phyloP scores from a whole-genome alignment of 2,329 filamentous ascomycete species.

The Phoma sp. region DNA sequence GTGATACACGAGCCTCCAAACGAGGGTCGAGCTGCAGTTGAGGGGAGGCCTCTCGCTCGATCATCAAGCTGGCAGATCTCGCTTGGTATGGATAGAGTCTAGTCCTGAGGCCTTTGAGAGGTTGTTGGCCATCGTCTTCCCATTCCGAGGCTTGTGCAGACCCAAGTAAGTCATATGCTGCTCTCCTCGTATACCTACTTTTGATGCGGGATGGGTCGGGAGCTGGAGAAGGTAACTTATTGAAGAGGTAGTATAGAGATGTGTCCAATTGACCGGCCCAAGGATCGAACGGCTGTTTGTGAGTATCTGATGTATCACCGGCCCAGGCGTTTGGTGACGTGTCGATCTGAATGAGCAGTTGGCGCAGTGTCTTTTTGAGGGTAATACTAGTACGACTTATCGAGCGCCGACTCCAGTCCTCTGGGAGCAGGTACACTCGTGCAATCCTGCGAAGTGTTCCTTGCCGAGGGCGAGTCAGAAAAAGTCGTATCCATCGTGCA shows the following conservation, averaged over 20 bases:
- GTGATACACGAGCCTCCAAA: conserved; percentile 66
- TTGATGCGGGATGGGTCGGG: conserved; percentile 61
- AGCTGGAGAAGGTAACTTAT: conserved; percentile 72
- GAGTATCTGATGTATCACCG: conserved; percentile 47
- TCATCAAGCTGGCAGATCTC: conserved; percentile 81
- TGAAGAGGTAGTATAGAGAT: conserved; percentile 75
- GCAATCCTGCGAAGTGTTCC: conserved; percentile 36
- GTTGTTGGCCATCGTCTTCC: conserved; percentile 40
- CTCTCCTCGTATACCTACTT: conserved; percentile 60
- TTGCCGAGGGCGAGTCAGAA: conserved; percentile 18
- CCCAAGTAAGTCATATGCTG: conserved; percentile 64
- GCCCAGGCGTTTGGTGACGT: conserved; percentile 64
- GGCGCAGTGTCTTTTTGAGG: conserved; percentile 57
- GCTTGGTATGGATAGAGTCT: conserved; percentile 80
- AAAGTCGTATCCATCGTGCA: conserved; percentile 47
- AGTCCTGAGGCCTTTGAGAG: conserved; percentile 66
- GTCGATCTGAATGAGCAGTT: conserved; percentile 63
- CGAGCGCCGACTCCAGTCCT: conserved; percentile 65
- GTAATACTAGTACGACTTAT: conserved; percentile 59
- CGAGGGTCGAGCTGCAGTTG: conserved; percentile 75
- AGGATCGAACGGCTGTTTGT: conserved; percentile 44
- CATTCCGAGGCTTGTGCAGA: conserved; percentile 35
- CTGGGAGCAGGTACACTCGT: conserved; percentile 70
- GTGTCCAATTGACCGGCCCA: conserved; percentile 54
- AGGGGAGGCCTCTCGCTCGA: conserved; percentile 77